Conservation (phyloP, 225 moss, liverwort and hornwort genomes). For the Lunularia cruciata region DNA sequence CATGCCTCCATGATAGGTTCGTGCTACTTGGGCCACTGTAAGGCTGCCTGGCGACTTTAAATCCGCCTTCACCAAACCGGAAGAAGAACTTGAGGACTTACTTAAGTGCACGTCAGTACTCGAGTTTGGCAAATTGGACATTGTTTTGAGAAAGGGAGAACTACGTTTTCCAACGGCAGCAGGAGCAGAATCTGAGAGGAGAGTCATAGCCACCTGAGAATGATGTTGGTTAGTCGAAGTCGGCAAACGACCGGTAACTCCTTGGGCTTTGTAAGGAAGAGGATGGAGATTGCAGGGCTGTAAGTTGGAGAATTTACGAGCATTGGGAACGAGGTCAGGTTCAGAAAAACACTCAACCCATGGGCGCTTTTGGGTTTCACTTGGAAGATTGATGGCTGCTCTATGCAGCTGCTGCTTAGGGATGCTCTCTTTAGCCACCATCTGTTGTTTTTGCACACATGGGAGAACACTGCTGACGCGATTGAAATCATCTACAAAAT, state of each 20-base stretch:
- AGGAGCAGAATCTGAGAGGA: not conserved
- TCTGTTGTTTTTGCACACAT: not conserved
- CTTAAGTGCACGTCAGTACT: not conserved
- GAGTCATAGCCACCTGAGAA: not conserved
- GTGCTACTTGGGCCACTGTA: not conserved
- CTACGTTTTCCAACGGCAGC: too few species aligned
- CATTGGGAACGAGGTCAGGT: not conserved
- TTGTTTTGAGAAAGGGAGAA: too few species aligned
- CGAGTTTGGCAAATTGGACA: not conserved
- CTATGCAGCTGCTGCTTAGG: not conserved
- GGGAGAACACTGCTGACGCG: too few species aligned
- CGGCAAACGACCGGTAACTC: too few species aligned
- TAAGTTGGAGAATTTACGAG: not conserved
- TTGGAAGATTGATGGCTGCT: not conserved
- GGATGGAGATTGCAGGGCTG: not conserved
- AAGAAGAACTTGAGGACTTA: not conserved
- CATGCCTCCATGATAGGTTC: slow-evolving; percentile 8
- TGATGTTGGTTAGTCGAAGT: not conserved
- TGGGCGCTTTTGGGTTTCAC: not conserved
- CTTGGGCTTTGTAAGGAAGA: too few species aligned
- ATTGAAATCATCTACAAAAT: not conserved
- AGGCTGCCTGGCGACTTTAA: not conserved
- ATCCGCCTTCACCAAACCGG: not conserved
- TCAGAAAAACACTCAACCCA: not conserved
- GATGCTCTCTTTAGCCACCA: not conserved